Evolutionary conservation across 768 basidiomycete species (phyloP).

Genomic region (Mrakia blollopis): DNA sequence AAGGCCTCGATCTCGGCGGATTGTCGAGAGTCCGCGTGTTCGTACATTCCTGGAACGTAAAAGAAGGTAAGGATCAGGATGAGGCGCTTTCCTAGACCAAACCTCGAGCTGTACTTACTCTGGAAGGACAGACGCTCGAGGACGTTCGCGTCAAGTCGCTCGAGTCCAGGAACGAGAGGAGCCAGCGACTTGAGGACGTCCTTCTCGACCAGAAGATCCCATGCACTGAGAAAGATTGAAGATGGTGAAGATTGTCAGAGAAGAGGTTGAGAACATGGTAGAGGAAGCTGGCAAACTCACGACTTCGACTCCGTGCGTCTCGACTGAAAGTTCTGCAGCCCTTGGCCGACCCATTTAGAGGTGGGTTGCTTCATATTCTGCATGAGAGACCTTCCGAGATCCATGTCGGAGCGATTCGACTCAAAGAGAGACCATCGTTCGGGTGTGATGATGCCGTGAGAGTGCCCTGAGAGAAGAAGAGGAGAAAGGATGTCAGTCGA

Average conservation of each 20-base stretch:
- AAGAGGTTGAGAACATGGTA: constrained; percentile 53
- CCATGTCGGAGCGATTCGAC: constrained; percentile 42
- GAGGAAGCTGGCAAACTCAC: constrained; percentile 25
- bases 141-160: constrained; percentile 52
- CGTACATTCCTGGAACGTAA: constrained; percentile 39
- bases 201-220: constrained; percentile 63
- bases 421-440: constrained; percentile 23
- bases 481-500: neutral
- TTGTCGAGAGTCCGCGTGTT: constrained; percentile 60
- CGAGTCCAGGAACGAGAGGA: constrained; percentile 53
- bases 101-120: too few species aligned
- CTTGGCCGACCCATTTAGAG: constrained; percentile 40
- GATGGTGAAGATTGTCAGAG: neutral
- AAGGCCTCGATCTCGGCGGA: constrained; percentile 68
- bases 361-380: constrained; percentile 31
- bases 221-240: constrained; percentile 54
- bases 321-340: constrained; percentile 44
- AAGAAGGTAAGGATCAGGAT: neutral
- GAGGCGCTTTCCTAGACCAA: too few species aligned
- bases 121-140: constrained; percentile 65
- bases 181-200: constrained; percentile 49
- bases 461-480: constrained; percentile 38
- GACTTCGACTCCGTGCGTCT: neutral
- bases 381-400: constrained; percentile 27
- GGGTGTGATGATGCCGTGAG: constrained; percentile 4